Evolutionary conservation across 768 basidiomycete genomes (phyloP), one percentile per base, ranked within the genome.

Genomic region (Tulasnella sp.): DNA sequence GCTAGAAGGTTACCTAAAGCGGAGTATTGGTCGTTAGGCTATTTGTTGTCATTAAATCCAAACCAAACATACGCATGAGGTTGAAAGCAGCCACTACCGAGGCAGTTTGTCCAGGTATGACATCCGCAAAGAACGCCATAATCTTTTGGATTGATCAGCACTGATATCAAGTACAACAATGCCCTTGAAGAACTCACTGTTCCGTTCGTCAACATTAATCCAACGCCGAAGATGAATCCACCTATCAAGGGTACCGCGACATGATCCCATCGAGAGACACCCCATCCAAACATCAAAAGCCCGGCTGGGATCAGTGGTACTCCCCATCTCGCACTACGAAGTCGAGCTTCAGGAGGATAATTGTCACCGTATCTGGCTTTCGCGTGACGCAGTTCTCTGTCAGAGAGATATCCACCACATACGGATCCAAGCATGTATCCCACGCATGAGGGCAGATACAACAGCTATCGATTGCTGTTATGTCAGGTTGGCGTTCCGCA

Each of bases 51-150:
- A n/a, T n/a, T n/a, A n/a, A n/a, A n/a, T n/a, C n/a, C 16, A 25
- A 29, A 43, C 39, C 35, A 9, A 56, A 42, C 32, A 45, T 56
- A 7, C 55, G 50, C 16, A 52, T 25, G 2, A 45, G 35, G 37
- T 56, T 56, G 51, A 52, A 52, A 5, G 44, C 49, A 16, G 55
- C 55, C 28, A 56, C 55, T 3, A 56, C 50, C 24, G 42, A 45
- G 24, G 55, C 55, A 3, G 42, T 27, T 28, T 56, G 34, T 12
- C 50, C 50, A 4, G 55, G 54, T 10, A 55, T 41, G 19, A 51
- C 41, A 25, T 56, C 55, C 29, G 33, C 24, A 29, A 45, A 56
- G 28, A 45, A 56, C 19, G 55, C 55, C 41, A 52, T 56, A 12
- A 56, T 56, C 43, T 52, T n/a, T n/a, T n/a, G n/a, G n/a, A n/a